Evolutionary conservation across 495 filamentous ascomycete species (phyloP).

Genomic region (Lepraria neglecta): DNA sequence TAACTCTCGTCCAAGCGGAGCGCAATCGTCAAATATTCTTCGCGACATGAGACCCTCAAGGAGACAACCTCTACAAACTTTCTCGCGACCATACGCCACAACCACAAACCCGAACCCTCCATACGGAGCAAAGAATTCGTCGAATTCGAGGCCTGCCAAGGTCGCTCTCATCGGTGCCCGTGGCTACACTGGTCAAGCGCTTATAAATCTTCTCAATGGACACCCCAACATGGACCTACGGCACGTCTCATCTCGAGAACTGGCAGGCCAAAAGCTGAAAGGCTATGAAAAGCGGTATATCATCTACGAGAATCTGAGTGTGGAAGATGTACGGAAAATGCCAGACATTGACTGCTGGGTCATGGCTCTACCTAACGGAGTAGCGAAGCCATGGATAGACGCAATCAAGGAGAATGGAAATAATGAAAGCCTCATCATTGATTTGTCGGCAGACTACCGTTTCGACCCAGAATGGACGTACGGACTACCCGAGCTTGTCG

Average conservation of each 20-base stretch:
- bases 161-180: conserved; percentile 92
- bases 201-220: conserved; percentile 80
- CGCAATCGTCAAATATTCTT: conserved; percentile 34
- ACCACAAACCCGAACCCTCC: conserved; percentile 96
- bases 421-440: conserved; percentile 76
- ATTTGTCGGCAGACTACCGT: conserved; percentile 91
- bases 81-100: conserved; percentile 39
- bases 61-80: background rate
- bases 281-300: conserved; percentile 89
- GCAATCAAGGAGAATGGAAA: conserved; percentile 66
- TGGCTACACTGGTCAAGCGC: conserved; percentile 90
- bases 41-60: conserved; percentile 31
- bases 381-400: conserved; percentile 94
- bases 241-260: conserved; percentile 90
- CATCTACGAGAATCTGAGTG: conserved; percentile 82
- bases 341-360: conserved; percentile 97
- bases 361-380: conserved; percentile 95
- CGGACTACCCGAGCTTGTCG: conserved; percentile 84
- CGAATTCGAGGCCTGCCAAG: conserved; percentile 70
- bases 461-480: conserved; percentile 92
- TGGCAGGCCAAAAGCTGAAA: conserved; percentile 83
- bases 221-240: conserved; percentile 90
- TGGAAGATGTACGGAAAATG: conserved; percentile 88
- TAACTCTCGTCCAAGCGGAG: conserved; percentile 49
- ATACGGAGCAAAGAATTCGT: conserved; percentile 86